Base-by-base conservation (phyloP, 306 rosid species). In the Crataegus laevigata region DNA sequence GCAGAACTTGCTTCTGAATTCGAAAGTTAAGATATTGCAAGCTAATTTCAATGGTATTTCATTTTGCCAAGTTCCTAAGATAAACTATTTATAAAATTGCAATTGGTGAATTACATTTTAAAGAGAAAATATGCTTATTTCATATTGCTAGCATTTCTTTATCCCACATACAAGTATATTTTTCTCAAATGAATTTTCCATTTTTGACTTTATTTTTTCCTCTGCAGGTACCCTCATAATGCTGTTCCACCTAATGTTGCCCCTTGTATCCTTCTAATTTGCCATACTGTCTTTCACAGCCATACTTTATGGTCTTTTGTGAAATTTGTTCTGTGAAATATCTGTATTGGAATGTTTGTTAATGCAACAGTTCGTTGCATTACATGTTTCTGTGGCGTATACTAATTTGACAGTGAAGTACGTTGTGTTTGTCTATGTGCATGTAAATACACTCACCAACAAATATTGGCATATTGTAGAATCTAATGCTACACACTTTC, bases 161-260 rank as follows among this genome's bases (percentile, higher is more conserved):
- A n/a, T 50, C 58, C 64, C 29, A 21, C 50, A 3, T 64, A 64
- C 45, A 18, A 64, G 45, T 8, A 32, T 43, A 43, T 61, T 61
- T 30, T 63, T 18, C 17, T 43, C 10, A 0, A 13, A 72, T 55
- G 32, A 55, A 34, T 34, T 24, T 58, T 22, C 55, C 43, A 58
- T 36, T 74, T 55, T 17, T 51, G 29, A 63, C 75, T 59, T 22
- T 43, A 13, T 43, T 43, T 43, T 76, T 26, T 32, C 45, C 40
- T 68, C 77, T 82, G 80, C 93, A 94, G 99, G 80, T 94, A 94
- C 77, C 77, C 99, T 51, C 87, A 77, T 67, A 89, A 87, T 75
- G 92, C 85, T 29, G 82, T 83, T 51, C 96, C 99, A 29, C 97
- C 97, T 14, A 94, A 92, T 82, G 77, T 94, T 73, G 96, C 92